Base-by-base conservation (phyloP, 371 early-diverging fungal species). In the Rhizopus microsporus region DNA sequence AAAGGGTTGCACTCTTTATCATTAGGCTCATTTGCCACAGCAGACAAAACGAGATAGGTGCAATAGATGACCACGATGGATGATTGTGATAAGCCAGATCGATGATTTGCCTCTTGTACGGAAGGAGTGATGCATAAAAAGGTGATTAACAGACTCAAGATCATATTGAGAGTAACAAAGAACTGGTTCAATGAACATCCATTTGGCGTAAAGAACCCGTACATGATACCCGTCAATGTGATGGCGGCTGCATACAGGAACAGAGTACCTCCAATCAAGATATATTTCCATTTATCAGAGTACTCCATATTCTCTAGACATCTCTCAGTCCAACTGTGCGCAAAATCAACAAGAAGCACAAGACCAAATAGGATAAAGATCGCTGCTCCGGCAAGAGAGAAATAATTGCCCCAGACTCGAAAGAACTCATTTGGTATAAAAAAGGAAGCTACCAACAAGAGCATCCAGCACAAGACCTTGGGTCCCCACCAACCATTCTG, bases 401-500 rank as follows among this genome's bases (percentile, higher is more conserved):
- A 73, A 54, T 88, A 90, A 53, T 81, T 82, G 23, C 92, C 88
- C 83, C 92, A 94, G 31, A 88, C 86, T 71, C 89, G 78, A 64
- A 95, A 89, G 68, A 94, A 92, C 37, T 82, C 88, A 65, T 90
- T 93, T 6, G 95, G 95, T 59, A 97, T 90, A 60, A 94, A 93
- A 72, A 95, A 96, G 37, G 91, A 80, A 4, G 83, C 69, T 5
- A 89, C 80, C 7, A 88, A 74, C 5, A 95, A 72, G 13, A 68
- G 75, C 2, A 88, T 60, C 91, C 92, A 94, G 12, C 81, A 77
- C 6, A 90, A 50, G 7, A 93, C 60, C 72, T 97, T 97, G 2
- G 82, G 81, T 0, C 86, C 85, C 93, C 95, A 94, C 78, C 82
- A 92, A 29, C 95, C 94, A 66, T 95, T 97, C 72, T 97, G 95